Base-by-base conservation (phyloP, 2,329 filamentous ascomycete genomes). In the Teratosphaeriaceae sp. region DNA sequence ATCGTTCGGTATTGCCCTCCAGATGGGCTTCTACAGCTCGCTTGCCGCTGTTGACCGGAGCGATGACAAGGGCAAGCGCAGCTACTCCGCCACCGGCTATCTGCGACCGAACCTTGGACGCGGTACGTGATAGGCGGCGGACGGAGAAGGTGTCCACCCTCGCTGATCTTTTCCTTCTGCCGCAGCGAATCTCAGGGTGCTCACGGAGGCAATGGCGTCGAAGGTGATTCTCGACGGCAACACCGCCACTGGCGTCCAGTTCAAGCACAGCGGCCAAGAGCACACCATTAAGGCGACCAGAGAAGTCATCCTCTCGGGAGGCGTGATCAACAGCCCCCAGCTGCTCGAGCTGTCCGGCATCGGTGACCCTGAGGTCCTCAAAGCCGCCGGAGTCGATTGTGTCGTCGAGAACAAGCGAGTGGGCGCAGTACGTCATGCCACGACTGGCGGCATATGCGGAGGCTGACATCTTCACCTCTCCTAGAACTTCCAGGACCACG, bases 321-420 rank as follows among this genome's bases (percentile, higher is more conserved):
- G 80, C 0, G 73, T 69, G 21, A 64, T 76, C 30, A 71, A 73
- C 54, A 79, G 74, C 8, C 80, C 72, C 4, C 77, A 74, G 59
- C 64, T 79, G 13, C 69, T 76, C n/a, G 79, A 83, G 49, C 63
- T 81, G 2, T 81, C 77, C 0, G 79, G 80, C 0, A 69, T 84
- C 29, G 80, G 80, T 3, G 64, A 68, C 35, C 61, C 64, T 2
- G 54, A 64, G 0, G 52, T 74, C 15, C 61, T 76, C 2, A 50
- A 61, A 6, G 54, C 58, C 2, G 67, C 65, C 3, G 66, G 67
- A 1, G 65, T 76, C n/a, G 52, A 65, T 11, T 58, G 65, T 23
- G 69, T 67, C 44, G 59, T 75, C 13, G 55, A 64, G 18, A 70
- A 68, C 33, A 59, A 63, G 2, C 65, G 64, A 9, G 69, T 76